Conservation (phyloP, 1,139 yeast genomes). For the Yamadazyma taylorii region DNA sequence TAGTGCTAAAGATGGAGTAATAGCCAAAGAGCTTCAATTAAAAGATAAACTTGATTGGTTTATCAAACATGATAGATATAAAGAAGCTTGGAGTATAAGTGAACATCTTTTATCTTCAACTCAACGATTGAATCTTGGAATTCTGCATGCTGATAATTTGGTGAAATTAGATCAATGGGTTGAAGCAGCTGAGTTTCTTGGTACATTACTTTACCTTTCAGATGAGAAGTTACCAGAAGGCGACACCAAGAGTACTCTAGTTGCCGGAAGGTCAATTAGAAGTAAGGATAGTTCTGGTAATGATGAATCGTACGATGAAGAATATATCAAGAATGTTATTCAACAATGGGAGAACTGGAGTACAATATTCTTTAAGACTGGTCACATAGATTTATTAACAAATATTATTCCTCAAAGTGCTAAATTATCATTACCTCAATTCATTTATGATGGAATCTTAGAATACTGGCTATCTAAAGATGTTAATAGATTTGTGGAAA, state of each 20-base stretch:
- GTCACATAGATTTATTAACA: conserved; percentile 49
- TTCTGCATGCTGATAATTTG: conserved; percentile 59
- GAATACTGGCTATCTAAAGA: conserved; percentile 45
- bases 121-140: conserved; percentile 61
- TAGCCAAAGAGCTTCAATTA: conserved; percentile 67
- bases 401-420: conserved; percentile 51
- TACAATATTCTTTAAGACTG: conserved; percentile 49
- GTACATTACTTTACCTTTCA: conserved; percentile 35
- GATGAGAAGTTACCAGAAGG: conserved; percentile 29
- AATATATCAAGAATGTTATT: conserved; percentile 29
- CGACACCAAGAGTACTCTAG: conserved; percentile 32
- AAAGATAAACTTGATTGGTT: conserved; percentile 77
- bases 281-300: conserved; percentile 6
- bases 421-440: conserved; percentile 34
- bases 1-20: conserved; percentile 80
- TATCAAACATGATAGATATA: conserved; percentile 49
- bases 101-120: conserved; percentile 50
- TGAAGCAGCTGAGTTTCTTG: conserved; percentile 54
- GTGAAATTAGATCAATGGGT: conserved; percentile 54
- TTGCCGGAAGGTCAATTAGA: conserved; percentile 15
- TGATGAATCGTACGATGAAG: conserved; percentile 25
- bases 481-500: conserved; percentile 33
- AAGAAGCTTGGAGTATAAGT: conserved; percentile 79
- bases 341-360: conserved; percentile 73
- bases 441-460: conserved; percentile 54